Conservation (phyloP, 148 eudicot species). For the Chenopodium suecicum region DNA sequence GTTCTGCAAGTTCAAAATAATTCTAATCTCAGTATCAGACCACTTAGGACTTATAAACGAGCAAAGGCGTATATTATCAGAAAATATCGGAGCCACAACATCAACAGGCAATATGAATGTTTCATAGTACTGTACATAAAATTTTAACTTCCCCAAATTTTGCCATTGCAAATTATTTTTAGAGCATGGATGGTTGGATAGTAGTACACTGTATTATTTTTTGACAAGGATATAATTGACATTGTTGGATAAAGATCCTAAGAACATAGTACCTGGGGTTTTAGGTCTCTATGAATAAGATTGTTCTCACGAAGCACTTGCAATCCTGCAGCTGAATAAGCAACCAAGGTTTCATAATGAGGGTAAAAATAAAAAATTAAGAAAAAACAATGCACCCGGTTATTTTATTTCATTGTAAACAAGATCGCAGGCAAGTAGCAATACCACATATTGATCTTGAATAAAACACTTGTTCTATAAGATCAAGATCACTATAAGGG, state of each 20-base stretch:
- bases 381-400: too few relatives aligned
- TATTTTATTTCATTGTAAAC: background rate
- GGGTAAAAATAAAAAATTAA: background rate
- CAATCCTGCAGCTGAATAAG: constrained; percentile 50
- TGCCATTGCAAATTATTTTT: background rate
- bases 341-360: constrained; percentile 14
- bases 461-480: background rate
- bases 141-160: background rate
- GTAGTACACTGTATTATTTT: background rate
- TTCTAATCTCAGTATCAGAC: background rate
- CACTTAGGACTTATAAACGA: background rate
- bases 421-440: background rate
- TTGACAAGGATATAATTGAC: background rate
- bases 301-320: constrained; percentile 49
- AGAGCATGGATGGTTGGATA: background rate
- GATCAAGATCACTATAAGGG: background rate
- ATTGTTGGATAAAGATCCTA: background rate
- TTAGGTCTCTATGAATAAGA: constrained; percentile 58
- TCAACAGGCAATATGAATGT: background rate
- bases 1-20: constrained; percentile 40
- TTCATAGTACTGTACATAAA: background rate
- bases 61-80: background rate
- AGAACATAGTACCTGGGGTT: constrained; percentile 43
- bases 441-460: background rate
- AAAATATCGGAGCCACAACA: background rate